phyloP scores from a whole-genome alignment of 2,329 filamentous ascomycete genomes.

The Talaromyces sp. region DNA sequence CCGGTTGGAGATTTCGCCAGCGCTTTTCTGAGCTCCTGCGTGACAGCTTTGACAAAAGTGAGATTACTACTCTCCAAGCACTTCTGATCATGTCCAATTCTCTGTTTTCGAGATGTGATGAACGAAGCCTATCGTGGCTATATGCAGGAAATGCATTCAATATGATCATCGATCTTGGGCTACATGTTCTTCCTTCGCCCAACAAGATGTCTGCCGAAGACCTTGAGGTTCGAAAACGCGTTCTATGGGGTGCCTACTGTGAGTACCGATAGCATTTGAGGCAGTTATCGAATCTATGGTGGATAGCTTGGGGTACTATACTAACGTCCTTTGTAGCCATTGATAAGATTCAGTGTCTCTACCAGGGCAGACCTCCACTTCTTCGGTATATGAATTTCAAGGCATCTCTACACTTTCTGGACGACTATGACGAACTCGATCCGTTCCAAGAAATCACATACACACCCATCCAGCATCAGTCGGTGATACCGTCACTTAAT shows the following conservation, averaged over 20 bases:
- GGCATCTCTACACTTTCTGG: constrained; percentile 48
- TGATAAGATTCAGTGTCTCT: constrained; percentile 60
- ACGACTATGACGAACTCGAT: constrained; percentile 48
- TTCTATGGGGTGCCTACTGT: constrained; percentile 51
- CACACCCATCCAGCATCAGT: constrained; percentile 9
- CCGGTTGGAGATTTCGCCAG: constrained; percentile 54
- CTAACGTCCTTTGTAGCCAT: constrained; percentile 18
- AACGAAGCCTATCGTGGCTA: constrained; percentile 56
- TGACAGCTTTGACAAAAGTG: constrained; percentile 51
- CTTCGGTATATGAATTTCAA: constrained; percentile 49
- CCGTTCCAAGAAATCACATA: constrained; percentile 50
- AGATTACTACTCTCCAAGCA: constrained; percentile 59
- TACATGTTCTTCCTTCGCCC: constrained; percentile 49
- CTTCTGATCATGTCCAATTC: constrained; percentile 56
- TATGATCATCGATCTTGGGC: constrained; percentile 56
- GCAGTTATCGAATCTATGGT: no score
- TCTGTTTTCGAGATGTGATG: constrained; percentile 55
- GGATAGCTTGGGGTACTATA: no score
- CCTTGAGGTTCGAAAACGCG: constrained; percentile 48
- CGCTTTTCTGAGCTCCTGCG: constrained; percentile 53
- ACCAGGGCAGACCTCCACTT: constrained; percentile 55
- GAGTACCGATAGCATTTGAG: no score
- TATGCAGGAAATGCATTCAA: constrained; percentile 57
- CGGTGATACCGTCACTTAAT: constrained; percentile 23
- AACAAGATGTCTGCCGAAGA: constrained; percentile 49